Conservation (phyloP, 2,329 filamentous ascomycete species). For the Aspergillus neoniger region DNA sequence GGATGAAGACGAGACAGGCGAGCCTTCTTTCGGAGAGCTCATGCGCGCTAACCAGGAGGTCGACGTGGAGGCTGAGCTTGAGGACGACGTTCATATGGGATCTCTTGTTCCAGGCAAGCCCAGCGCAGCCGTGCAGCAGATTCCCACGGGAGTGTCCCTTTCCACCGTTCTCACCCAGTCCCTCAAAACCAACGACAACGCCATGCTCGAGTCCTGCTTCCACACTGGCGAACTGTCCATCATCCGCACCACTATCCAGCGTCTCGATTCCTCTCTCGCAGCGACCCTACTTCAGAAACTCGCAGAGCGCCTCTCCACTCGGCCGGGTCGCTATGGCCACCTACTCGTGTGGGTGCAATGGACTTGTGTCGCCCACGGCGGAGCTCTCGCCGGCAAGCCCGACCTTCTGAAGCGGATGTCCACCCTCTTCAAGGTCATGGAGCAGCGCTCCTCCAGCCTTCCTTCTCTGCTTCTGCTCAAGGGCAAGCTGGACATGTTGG, state of each 20-base stretch:
- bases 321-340: conserved; percentile 84
- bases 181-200: conserved; percentile 84
- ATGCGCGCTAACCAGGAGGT: conserved; percentile 72
- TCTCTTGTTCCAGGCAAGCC: conserved; percentile 50
- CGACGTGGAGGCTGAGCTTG: conserved; percentile 64
- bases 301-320: conserved; percentile 80
- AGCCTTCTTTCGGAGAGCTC: conserved; percentile 84
- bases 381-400: conserved; percentile 83
- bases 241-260: conserved; percentile 85
- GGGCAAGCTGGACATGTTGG: conserved; percentile 92
- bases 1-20: conserved; percentile 47
- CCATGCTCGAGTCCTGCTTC: conserved; percentile 89
- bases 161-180: conserved; percentile 92
- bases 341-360: conserved; percentile 96
- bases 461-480: conserved; percentile 83
- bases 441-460: conserved; percentile 80
- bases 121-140: conserved; percentile 52
- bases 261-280: conserved; percentile 82
- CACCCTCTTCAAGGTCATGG: conserved; percentile 80
- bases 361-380: conserved; percentile 89
- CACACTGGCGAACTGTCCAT: conserved; percentile 74
- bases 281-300: conserved; percentile 77
- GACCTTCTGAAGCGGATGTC: conserved; percentile 76
- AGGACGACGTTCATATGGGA: conserved; percentile 44
- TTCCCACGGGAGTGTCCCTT: conserved; percentile 75